These are phyloP conservation scores for Lentinula sp. DNA, from an alignment of 768 basidiomycete genomes.

Conservation along the genomic window DNA sequence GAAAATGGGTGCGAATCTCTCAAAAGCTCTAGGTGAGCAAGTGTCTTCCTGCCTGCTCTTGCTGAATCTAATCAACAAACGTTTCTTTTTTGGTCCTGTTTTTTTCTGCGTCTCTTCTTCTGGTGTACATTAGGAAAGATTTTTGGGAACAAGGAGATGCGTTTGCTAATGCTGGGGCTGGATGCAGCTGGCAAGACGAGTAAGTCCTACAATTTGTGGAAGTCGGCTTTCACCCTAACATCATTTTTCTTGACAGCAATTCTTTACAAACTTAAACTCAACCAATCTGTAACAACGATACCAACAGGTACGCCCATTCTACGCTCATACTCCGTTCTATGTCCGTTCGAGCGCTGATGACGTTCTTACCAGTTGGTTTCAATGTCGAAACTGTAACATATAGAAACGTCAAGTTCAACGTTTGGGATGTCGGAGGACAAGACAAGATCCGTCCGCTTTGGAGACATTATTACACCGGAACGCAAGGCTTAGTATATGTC, in stretches of 20 bases:
- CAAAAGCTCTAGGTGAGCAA: slow-evolving; percentile 69
- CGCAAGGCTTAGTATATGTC: slow-evolving; percentile 96
- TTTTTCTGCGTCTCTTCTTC: slow-evolving; percentile 2
- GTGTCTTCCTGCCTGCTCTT: neutral
- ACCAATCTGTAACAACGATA: slow-evolving; percentile 98
- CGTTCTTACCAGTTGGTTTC: slow-evolving; percentile 72
- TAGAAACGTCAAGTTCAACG: slow-evolving; percentile 95
- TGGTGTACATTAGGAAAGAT: slow-evolving; percentile 58
- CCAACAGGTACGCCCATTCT: slow-evolving; percentile 70
- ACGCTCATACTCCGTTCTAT: slow-evolving; percentile 2
- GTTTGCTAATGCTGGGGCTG: slow-evolving; percentile 92
- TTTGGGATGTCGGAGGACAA: slow-evolving; percentile 98
- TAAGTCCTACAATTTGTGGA: slow-evolving; percentile 35
- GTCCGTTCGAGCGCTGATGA: slow-evolving; percentile 6
- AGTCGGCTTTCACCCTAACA: slow-evolving; percentile 9
- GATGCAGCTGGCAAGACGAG: slow-evolving; percentile 99
- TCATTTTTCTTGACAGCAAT: slow-evolving; percentile 56
- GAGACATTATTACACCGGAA: slow-evolving; percentile 99
- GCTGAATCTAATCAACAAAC: neutral
- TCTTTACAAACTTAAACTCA: slow-evolving; percentile 97
- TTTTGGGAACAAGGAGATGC: slow-evolving; percentile 99
- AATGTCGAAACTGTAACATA: slow-evolving; percentile 99
- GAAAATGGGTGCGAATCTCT: slow-evolving; percentile 75
- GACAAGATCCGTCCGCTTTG: slow-evolving; percentile 98
- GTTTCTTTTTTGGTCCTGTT: slow-evolving; percentile 7